These are phyloP conservation scores for Aspergillus udagawae DNA, from an alignment of 2,329 filamentous ascomycete genomes.

Conservation along the genomic window DNA sequence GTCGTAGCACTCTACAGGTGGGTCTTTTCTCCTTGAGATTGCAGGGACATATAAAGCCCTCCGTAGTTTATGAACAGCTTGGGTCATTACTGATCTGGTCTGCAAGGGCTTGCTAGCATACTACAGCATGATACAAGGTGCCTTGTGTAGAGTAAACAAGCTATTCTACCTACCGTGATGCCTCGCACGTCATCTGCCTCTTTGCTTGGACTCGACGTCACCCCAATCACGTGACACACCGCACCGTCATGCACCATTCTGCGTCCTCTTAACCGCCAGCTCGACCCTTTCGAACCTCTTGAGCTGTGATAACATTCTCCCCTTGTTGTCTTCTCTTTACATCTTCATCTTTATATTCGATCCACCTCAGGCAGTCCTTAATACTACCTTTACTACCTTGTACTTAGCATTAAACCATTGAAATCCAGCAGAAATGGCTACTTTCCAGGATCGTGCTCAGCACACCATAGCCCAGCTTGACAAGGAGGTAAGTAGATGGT, in stretches of 20 bases:
- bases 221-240: constrained; percentile 17
- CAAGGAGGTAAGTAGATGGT: constrained; percentile 55
- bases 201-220: constrained; percentile 12
- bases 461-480: constrained; percentile 64
- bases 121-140: background rate
- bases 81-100: background rate
- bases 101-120: background rate
- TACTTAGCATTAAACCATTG: constrained; percentile 1
- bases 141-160: background rate
- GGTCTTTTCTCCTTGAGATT: no score
- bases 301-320: constrained; percentile 4
- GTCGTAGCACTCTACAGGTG: background rate
- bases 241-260: constrained; percentile 9
- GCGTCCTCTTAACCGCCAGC: constrained; percentile 15
- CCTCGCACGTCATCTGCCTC: background rate
- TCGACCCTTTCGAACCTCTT: constrained; percentile 9
- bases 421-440: constrained; percentile 29
- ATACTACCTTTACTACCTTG: background rate
- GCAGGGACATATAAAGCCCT: no score
- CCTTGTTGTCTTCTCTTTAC: constrained; percentile 4
- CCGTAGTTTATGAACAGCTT: no score
- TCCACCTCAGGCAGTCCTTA: background rate
- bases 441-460: constrained; percentile 61
- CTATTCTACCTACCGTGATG: no score
- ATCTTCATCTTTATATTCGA: background rate